Evolutionary conservation across 106 monocot species (phyloP), one percentile per base, ranked within the genome.

Genomic region (Dendrobium huoshanense): DNA sequence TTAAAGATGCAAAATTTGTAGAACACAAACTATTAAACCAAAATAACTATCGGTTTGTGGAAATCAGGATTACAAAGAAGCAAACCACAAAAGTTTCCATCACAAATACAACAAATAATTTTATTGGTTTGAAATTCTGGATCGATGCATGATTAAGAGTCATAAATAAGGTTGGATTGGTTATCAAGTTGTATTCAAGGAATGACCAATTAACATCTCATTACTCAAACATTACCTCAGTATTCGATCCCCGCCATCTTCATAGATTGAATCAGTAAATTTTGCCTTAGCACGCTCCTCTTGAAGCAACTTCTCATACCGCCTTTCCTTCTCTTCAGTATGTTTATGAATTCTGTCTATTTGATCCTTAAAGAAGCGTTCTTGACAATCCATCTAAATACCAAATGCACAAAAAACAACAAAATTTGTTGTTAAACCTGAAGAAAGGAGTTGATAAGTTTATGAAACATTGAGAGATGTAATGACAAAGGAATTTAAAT

Each of bases 341-440:
- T 77, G 82, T 67, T 85, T 82, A 31, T 91, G 94, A 84, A 94
- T 65, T 77, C 83, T 90, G 0, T 77, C 87, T 17, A 97, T 94
- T 78, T 97, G 90, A 47, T 89, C 92, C 78, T 97, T 90, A 58
- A 89, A 92, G 67, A 94, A 97, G 0, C n/a, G 49, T 67, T 97
- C 97, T 83, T 89, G 94, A 20, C 73, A 79, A 22, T 94, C 94
- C 97, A 97, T 92, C 97, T 96, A 65, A n/a, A 72, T 77, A 77
- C 24, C 54, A 74, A 25, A 37, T 33, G 19, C 9, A 13, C 27
- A 74, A 19, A 44, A 74, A 43, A 20, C 19, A 70, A 61, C 37
- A 70, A 22, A 61, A 19, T 6, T 61, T 61, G 6, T 22, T n/a
- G 22, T 5, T 22, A 61, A 61, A 22, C 24, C 61, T 3, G 1